Base-by-base conservation (phyloP, 768 basidiomycete genomes). In the Coprinopsis cinerea region DNA sequence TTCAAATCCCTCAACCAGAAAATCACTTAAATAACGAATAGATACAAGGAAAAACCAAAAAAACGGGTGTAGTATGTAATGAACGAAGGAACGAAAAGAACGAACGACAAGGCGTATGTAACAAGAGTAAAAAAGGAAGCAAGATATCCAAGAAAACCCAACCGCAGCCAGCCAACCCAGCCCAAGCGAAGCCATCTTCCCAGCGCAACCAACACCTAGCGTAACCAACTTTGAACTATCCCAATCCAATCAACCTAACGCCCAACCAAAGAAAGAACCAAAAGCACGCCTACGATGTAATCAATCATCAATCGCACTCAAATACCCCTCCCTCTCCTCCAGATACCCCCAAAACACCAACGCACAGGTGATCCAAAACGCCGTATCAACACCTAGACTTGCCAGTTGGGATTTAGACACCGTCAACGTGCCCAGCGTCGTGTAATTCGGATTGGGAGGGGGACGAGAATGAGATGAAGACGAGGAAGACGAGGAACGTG, bases 301-400 rank as follows among this genome's bases (percentile, higher is more conserved):
- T 44, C 51, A 52, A 24, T 52, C 51, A 25, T 52, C 51, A 1
- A 45, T 34, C 13, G 51, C 51, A 45, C 51, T 47, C 10, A 52
- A 45, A 45, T 45, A 52, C 11, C 51, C 89, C 71, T 89, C 88
- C 57, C 86, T 74, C 55, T 90, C 87, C 57, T 77, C 78, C 57
- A 91, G 63, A 58, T 88, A 91, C 51, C 87, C 86, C 11, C 88
- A 64, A 61, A 89, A 92, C 2, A 85, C 82, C 57, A 90, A 61
- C 0, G 82, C 82, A 34, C 87, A 69, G 0, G 85, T 78, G 39
- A 92, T 73, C 82, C 87, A 91, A 60, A 91, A 91, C 47, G 81
- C 81, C 23, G 77, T 76, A 42, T 88, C 85, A 24, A 92, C 78
- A 13, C 88, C 89, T 20, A 88, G 59, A 25, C 4, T n/a, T 25